Evolutionary conservation across 2,329 filamentous ascomycete species (phyloP), one percentile per base, ranked within the genome.

Genomic region (Fusarium sambucinum): DNA sequence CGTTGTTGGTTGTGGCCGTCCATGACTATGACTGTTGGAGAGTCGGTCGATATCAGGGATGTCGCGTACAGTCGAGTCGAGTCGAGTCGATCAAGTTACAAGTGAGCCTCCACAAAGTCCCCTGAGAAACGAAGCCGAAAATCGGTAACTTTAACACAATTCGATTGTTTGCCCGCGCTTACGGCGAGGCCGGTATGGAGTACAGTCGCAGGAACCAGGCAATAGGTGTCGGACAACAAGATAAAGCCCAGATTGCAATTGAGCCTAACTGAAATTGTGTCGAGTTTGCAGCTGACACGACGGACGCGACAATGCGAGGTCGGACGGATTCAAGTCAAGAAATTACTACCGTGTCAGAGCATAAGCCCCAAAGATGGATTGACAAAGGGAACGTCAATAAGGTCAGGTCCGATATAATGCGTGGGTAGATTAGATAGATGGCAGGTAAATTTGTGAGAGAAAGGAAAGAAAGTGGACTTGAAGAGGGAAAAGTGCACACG

Each of bases 1-100:
- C 73, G 70, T 33, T 74, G 70, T 41, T 75, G 74, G 29, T 54
- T 67, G 53, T 75, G 72, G 53, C 69, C 48, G 42, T 77, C 76
- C 73, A 77, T 75, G 48, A 59, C 53, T 52, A 77, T 75, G 48
- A 58, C 55, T 52, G 69, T 65, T 59, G 48, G 38, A 38, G 21
- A n/a, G 16, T 62, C 25, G 35, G 35, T 61, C 48, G 56, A 55
- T 63, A 67, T 42, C 41, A 55, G 60, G 56, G 35, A 40, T 48
- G 50, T 63, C 62, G 66, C 54, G 66, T 55, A 38, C 44, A 55
- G 38, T 25, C 38, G 14, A 25, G 46, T 32, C 61, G 19, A 55
- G 25, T 46, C 57, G 46, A 35, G 41, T 23, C 21, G 41, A 52
- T 66, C 32, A 13, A 45, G 42, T 68, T 53, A 51, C 35, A 62